Percentiles rank a stretch among this genome's conserved stretches.
phyloP scores from a whole-genome alignment of 2,329 filamentous ascomycete genomes.

The Cytospora schulzeri region DNA sequence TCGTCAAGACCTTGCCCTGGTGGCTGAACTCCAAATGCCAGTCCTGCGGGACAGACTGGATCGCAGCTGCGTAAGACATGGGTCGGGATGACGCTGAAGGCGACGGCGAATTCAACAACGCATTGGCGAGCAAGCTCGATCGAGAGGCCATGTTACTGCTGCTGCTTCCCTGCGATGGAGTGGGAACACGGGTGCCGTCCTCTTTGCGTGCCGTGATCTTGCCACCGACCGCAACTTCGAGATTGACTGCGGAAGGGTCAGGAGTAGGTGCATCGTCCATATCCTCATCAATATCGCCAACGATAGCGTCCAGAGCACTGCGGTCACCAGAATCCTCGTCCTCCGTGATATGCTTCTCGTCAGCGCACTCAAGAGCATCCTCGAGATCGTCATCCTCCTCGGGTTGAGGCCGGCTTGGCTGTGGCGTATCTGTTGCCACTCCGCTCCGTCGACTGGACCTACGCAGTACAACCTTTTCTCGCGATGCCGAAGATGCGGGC shows the following conservation, averaged over 20 bases:
- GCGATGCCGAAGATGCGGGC: conserved; percentile 50
- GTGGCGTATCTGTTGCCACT: conserved; percentile 53
- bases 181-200: conserved; percentile 83
- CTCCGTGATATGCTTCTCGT: conserved; percentile 81
- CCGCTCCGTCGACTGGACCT: conserved; percentile 65
- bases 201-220: conserved; percentile 91
- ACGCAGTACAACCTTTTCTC: conserved; percentile 61
- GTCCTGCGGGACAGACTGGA: conserved; percentile 80
- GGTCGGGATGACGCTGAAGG: conserved; percentile 61
- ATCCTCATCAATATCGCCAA: conserved; percentile 88
- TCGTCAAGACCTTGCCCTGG: conserved; percentile 78
- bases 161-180: conserved; percentile 63
- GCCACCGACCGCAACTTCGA: conserved; percentile 84
- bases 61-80: conserved; percentile 81
- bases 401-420: conserved; percentile 53
- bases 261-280: conserved; percentile 72
- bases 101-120: conserved; percentile 48
- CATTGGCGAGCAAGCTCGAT: conserved; percentile 43
- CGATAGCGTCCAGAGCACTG: conserved; percentile 77
- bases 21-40: conserved; percentile 98
- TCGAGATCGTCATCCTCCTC: conserved; percentile 64
- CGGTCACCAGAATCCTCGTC: conserved; percentile 69
- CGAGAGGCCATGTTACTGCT: conserved; percentile 43
- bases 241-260: conserved; percentile 84
- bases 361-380: conserved; percentile 84